Base-by-base conservation (phyloP, 257 asterid species). In the Penstemon newberryi region DNA sequence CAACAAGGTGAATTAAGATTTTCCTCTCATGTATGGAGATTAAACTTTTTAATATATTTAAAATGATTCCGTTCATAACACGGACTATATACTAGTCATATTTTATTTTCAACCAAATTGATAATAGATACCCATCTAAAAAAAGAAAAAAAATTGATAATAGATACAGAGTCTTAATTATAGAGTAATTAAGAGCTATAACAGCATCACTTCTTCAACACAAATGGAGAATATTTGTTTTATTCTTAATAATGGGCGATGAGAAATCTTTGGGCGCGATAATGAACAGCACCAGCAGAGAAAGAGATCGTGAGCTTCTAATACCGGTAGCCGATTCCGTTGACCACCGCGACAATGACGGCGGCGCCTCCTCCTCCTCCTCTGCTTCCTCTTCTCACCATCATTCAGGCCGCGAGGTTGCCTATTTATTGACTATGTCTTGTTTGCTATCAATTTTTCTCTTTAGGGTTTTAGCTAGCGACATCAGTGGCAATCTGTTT, bases 261-360 rank as follows among this genome's bases (percentile, higher is more conserved):
- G 98, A 92, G 43, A 87, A 89, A 82, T 82, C 95, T 52, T 70
- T 75, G 50, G 82, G 82, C 56, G 76, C 72, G 55, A 83, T 86
- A 72, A 90, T 85, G 50, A 79, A 40, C 73, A 73, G 45, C 65
- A 25, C 33, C 33, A 78, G 82, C 71, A 81, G 92, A 61, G 91
- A 83, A 33, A 83, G 95, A 81, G 98, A 92, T 89, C 98, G 92
- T 47, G 98, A 92, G 79, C 96, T 92, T 68, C 85, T 92, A n/a
- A 86, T 92, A 39, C 96, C 96, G 13, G 95, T 92, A 18, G 81
- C 87, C 65, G 86, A 85, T 77, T 78, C 96, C 69, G 75, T 74
- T 66, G 92, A 75, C 80, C 85, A 55, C 73, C 75, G 69, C 72
- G 76, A 61, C 50, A 76, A 77, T 62, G 78, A 68, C 55, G 82